Evolutionary conservation across 2,329 filamentous ascomycete species (phyloP).

Genomic region (Diaporthe sp.): DNA sequence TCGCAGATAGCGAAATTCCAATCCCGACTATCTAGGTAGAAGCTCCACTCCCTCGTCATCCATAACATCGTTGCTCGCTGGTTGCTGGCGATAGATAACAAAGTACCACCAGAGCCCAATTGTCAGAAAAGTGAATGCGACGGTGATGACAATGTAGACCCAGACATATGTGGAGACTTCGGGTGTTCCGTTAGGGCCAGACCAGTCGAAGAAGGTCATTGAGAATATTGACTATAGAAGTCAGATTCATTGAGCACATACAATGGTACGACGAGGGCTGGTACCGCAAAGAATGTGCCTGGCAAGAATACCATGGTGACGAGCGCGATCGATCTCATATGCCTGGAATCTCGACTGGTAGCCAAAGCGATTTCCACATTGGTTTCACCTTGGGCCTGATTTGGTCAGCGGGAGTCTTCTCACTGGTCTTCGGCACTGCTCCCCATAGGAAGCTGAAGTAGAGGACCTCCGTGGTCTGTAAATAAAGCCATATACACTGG

Average conservation of each 20-base stretch:
- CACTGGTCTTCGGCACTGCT: neutral
- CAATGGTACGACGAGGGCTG: neutral
- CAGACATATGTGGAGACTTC: conserved; percentile 45
- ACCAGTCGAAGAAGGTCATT: conserved; percentile 48
- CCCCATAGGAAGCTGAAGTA: neutral
- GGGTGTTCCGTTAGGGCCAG: conserved; percentile 13
- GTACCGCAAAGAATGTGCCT: conserved; percentile 50
- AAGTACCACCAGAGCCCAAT: conserved; percentile 36
- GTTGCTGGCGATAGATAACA: conserved; percentile 1
- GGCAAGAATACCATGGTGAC: conserved; percentile 52
- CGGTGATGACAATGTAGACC: conserved; percentile 42
- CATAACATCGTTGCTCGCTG: neutral
- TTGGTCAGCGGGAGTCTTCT: neutral
- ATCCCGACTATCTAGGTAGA: neutral
- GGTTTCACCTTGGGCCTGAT: conserved; percentile 48
- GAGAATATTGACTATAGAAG: conserved; percentile 46
- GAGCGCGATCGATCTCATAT: conserved; percentile 50
- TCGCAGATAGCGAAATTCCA: neutral
- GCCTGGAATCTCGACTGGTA: conserved; percentile 47
- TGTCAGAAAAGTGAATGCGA: conserved; percentile 19
- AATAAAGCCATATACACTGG: neutral
- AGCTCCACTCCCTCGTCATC: neutral
- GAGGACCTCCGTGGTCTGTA: neutral
- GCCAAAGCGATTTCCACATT: conserved; percentile 50
- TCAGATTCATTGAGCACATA: neutral